Conservation (phyloP, 2,329 filamentous ascomycete species). For the Neurospora sp. region DNA sequence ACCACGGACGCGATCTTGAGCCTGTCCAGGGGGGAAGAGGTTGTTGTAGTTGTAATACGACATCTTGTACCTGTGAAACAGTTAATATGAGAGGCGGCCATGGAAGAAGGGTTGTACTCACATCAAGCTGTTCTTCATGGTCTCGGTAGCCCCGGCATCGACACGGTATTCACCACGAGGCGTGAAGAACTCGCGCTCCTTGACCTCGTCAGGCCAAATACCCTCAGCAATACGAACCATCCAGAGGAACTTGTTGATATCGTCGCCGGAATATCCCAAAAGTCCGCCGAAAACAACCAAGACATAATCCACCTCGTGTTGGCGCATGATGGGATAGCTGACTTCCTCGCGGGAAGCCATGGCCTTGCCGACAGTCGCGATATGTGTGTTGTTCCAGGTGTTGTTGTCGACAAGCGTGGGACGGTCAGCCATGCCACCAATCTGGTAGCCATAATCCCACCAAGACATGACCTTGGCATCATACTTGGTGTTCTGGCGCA, state of each 20-base stretch:
- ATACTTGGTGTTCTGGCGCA: conserved; percentile 89
- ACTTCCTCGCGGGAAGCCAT: conserved; percentile 98
- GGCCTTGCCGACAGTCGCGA: conserved; percentile 96
- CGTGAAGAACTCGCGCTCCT: conserved; percentile 95
- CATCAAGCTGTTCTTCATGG: conserved; percentile 99
- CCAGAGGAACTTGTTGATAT: conserved; percentile 99
- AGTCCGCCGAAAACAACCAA: conserved; percentile 93
- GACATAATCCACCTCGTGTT: conserved; percentile 99
- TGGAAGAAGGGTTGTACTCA: conserved; percentile 37
- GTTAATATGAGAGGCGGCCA: conserved; percentile 20
- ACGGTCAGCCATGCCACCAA: conserved; percentile 96
- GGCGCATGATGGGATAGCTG: conserved; percentile 95
- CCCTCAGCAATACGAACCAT: conserved; percentile 99
- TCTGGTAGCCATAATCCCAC: conserved; percentile 99
- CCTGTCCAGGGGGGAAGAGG: conserved; percentile 87
- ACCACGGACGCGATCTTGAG: conserved; percentile 79
- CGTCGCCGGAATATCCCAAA: conserved; percentile 93
- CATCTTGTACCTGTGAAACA: conserved; percentile 85
- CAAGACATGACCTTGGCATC: conserved; percentile 99
- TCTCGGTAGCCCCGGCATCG: conserved; percentile 83
- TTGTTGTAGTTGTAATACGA: conserved; percentile 96
- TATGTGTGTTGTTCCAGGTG: conserved; percentile 99
- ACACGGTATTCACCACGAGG: conserved; percentile 88
- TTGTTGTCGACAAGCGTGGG: conserved; percentile 98
- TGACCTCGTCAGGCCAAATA: conserved; percentile 99